A percentile compares a stretch with the other conserved stretches of the same genome.
Evolutionary conservation across 352 stramenopile genomes (phyloP).

Genomic region (Aphanomyces stellatus): DNA sequence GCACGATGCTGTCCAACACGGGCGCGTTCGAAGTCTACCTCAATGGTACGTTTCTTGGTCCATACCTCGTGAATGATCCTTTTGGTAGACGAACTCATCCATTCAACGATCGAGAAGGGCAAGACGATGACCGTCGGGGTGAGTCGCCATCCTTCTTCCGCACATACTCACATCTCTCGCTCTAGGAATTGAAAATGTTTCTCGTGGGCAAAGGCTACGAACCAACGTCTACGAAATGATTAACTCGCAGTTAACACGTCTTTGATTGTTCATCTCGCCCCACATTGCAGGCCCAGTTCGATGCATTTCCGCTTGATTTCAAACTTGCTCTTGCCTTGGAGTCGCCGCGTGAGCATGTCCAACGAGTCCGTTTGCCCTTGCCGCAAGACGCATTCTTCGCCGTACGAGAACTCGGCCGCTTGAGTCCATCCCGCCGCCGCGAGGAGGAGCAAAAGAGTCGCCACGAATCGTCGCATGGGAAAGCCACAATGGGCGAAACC

Average conservation of each 20-base stretch:
- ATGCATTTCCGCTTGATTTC: slow-evolving; percentile 18
- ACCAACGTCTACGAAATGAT: too few species aligned
- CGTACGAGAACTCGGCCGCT: slow-evolving; percentile 6
- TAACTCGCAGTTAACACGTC: too few species aligned
- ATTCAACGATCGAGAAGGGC: slow-evolving; percentile 4
- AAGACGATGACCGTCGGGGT: not conserved
- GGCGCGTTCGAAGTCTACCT: slow-evolving; percentile 20
- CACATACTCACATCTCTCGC: too few species aligned
- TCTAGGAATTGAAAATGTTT: not conserved
- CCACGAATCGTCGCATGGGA: too few species aligned
- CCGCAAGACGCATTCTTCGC: slow-evolving; percentile 15
- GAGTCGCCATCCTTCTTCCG: too few species aligned
- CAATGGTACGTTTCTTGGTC: slow-evolving; percentile 2
- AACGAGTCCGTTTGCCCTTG: slow-evolving; percentile 12
- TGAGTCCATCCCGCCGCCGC: too few species aligned
- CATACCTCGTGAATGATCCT: not conserved
- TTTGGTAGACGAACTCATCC: not conserved
- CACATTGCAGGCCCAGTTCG: slow-evolving; percentile 9
- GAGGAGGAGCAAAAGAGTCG: too few species aligned
- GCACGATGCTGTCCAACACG: slow-evolving; percentile 12
- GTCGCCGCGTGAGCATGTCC: slow-evolving; percentile 5
- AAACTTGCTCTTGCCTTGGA: not conserved
- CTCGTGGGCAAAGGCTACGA: not conserved
- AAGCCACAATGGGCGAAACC: too few species aligned
- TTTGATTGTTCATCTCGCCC: not conserved